These are phyloP conservation scores for Ensete glaucum DNA, from an alignment of 176 grass and related monocot genomes.

Conservation along the genomic window DNA sequence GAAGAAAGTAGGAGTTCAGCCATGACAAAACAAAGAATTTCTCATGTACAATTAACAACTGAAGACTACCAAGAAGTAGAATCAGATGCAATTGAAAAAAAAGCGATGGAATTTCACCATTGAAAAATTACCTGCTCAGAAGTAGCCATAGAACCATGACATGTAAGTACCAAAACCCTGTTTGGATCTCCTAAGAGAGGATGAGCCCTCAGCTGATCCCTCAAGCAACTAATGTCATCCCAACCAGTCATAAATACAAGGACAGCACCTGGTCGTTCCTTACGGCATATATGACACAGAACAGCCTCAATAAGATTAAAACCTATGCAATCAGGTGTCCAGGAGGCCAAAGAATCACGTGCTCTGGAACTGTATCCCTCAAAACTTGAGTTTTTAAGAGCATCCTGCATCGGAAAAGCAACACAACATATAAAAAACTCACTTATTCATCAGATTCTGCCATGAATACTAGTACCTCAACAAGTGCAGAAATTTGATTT, in stretches of 20 bases:
- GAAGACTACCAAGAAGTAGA: background rate
- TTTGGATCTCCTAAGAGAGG: constrained; percentile 85
- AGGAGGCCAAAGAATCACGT: constrained; percentile 73
- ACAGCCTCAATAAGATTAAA: constrained; percentile 96
- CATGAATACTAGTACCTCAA: constrained; percentile 52
- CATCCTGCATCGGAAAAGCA: constrained; percentile 54
- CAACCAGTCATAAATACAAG: constrained; percentile 98
- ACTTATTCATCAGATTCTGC: constrained; percentile 1
- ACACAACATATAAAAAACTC: constrained; percentile 13
- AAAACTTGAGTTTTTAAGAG: constrained; percentile 66
- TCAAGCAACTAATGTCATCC: constrained; percentile 95
- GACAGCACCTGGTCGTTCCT: constrained; percentile 78
- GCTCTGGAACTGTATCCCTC: constrained; percentile 68
- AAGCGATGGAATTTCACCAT: background rate
- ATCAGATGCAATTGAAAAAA: background rate
- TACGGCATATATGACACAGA: constrained; percentile 92
- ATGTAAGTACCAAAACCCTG: constrained; percentile 77
- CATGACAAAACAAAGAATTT: background rate
- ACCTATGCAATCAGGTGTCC: constrained; percentile 93
- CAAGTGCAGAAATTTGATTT: constrained; percentile 87
- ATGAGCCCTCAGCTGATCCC: constrained; percentile 90
- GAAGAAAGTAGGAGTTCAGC: background rate
- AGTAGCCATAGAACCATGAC: constrained; percentile 97
- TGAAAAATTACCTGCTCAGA: constrained; percentile 68
- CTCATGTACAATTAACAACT: background rate